Conservation (phyloP, 768 basidiomycete species). For the Filobasidium floriforme region DNA sequence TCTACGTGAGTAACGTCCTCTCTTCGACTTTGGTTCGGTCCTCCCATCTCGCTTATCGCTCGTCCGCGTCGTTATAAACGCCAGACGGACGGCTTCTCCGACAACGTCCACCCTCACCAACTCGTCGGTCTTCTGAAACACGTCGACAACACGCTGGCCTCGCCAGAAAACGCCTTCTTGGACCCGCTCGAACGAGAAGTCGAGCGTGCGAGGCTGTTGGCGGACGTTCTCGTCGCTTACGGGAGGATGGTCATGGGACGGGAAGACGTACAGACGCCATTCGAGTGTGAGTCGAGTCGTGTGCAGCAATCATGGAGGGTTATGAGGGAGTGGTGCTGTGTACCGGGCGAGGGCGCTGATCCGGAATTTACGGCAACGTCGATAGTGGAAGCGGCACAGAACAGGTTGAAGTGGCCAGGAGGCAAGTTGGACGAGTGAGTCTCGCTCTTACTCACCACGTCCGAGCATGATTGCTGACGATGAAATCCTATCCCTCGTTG, state of each 20-base stretch:
- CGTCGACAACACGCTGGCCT: conserved; percentile 28
- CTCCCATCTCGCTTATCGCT: too few relatives aligned
- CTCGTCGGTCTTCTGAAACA: conserved; percentile 32
- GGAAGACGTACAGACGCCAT: conserved; percentile 41
- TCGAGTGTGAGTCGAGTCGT: conserved; percentile 28
- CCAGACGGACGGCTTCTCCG: conserved; percentile 44
- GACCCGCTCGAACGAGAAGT: conserved; percentile 27
- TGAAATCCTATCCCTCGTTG: too few relatives aligned
- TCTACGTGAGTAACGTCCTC: conserved; percentile 35
- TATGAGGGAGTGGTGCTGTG: background rate
- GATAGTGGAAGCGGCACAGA: conserved; percentile 36
- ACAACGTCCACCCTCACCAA: conserved; percentile 41
- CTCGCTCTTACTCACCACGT: background rate
- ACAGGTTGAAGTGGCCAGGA: conserved; percentile 37
- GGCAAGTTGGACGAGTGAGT: conserved; percentile 46
- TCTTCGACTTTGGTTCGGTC: too few relatives aligned
- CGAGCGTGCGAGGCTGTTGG: conserved; percentile 35
- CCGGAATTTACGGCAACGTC: background rate
- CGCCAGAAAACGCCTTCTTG: conserved; percentile 35
- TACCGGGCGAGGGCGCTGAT: background rate
- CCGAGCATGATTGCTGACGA: background rate
- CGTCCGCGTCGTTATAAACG: background rate
- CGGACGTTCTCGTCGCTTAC: conserved; percentile 43
- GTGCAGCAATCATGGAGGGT: background rate
- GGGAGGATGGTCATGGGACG: conserved; percentile 40